phyloP scores from a whole-genome alignment of 179 eudicot genomes.

The Silene noctiflora region DNA sequence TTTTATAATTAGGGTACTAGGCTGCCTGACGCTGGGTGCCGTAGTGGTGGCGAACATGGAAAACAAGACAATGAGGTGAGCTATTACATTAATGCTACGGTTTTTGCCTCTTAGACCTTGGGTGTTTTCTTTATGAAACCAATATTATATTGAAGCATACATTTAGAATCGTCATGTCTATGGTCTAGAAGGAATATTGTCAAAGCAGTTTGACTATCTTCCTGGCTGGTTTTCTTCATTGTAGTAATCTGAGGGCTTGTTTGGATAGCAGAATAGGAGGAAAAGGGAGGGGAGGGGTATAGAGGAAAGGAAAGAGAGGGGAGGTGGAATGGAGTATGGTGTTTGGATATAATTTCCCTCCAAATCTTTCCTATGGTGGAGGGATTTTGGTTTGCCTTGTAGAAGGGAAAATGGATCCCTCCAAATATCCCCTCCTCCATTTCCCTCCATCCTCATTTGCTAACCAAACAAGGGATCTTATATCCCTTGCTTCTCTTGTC shows the following conservation, averaged over 20 bases:
- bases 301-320: no score
- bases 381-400: no score
- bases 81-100: background rate
- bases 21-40: conserved; percentile 25
- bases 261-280: no score
- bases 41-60: conserved; percentile 28
- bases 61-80: conserved; percentile 33
- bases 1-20: conserved; percentile 15
- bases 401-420: no score
- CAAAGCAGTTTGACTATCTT: background rate
- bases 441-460: no score
- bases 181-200: background rate
- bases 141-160: background rate
- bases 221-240: background rate
- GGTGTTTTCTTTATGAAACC: background rate
- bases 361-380: no score
- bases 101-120: background rate
- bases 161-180: background rate
- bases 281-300: no score
- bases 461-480: no score
- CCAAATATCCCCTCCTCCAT: no score
- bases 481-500: no score
- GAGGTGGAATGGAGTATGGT: no score
- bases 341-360: no score
- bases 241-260: background rate